Percentiles rank a stretch among this genome's conserved stretches.
Evolutionary conservation across 306 rosid species (phyloP).

Genomic region (Delonix regia): DNA sequence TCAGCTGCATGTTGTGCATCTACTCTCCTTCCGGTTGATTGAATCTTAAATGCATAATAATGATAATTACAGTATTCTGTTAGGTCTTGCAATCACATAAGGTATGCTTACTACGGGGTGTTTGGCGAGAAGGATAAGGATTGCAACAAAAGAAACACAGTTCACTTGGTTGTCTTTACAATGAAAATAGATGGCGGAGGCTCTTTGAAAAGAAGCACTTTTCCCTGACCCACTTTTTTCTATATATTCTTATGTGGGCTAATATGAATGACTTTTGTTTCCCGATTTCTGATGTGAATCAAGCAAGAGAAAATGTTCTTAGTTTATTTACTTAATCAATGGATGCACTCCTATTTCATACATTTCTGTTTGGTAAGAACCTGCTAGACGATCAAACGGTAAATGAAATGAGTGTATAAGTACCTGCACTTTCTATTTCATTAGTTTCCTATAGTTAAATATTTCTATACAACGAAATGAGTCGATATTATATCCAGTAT

Average conservation of each 20-base stretch:
- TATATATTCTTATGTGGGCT: neutral
- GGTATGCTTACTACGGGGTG: neutral
- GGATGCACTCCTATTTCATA: neutral
- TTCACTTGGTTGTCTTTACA: neutral
- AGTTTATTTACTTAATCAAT: neutral
- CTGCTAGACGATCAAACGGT: neutral
- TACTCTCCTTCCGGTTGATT: neutral
- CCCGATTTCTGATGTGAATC: neutral
- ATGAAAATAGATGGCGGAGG: neutral
- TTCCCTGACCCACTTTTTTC: too few species aligned
- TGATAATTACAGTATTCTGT: neutral
- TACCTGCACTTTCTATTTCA: neutral
- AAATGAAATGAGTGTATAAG: neutral
- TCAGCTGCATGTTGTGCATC: neutral
- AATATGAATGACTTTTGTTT: neutral
- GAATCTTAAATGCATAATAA: neutral
- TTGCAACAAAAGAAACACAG: neutral
- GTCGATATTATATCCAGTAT: neutral
- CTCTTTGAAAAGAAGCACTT: neutral
- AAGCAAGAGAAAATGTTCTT: neutral
- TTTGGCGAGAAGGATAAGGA: neutral
- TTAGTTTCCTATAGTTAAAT: neutral
- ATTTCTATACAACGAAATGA: neutral
- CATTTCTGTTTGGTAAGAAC: neutral
- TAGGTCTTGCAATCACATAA: neutral